Evolutionary conservation across 371 early-diverging fungal genomes (phyloP).

Genomic region (Mucor lusitanicus): DNA sequence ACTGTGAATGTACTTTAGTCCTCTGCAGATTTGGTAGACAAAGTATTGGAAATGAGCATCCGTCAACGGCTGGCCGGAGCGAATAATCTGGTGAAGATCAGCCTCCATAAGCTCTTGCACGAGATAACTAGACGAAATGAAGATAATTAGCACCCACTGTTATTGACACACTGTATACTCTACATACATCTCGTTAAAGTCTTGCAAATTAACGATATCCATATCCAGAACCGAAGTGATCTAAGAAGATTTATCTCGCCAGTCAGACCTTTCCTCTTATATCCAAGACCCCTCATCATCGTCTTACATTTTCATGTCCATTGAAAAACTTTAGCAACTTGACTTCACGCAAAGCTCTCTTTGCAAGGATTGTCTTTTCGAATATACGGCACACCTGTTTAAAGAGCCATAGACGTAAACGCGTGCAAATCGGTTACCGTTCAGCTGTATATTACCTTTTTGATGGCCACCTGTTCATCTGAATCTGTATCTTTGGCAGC

Average conservation of each 20-base stretch:
- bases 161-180: not conserved
- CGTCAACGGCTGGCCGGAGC: slow-evolving; percentile 93
- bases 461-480: slow-evolving; percentile 90
- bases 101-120: slow-evolving; percentile 98
- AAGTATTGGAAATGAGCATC: slow-evolving; percentile 99
- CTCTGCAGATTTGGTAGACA: slow-evolving; percentile 95
- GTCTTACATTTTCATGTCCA: slow-evolving; percentile 85
- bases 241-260: slow-evolving; percentile 36
- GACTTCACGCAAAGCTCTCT: slow-evolving; percentile 87
- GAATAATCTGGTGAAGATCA: slow-evolving; percentile 97
- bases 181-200: slow-evolving; percentile 85
- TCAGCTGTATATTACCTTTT: slow-evolving; percentile 66
- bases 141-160: not conserved
- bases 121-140: slow-evolving; percentile 55
- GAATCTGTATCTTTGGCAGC: slow-evolving; percentile 78
- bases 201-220: slow-evolving; percentile 53
- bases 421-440: slow-evolving; percentile 18
- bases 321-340: slow-evolving; percentile 88
- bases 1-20: slow-evolving; percentile 97
- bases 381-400: slow-evolving; percentile 58
- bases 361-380: slow-evolving; percentile 83
- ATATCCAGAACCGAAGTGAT: slow-evolving; percentile 78
- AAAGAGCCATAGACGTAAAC: not conserved
- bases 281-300: not conserved
- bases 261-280: not conserved